A percentile compares a stretch with the other conserved stretches of the same genome.
Conservation (phyloP, 1,284 basidiomycete species). For the Rhodotorula sp. region DNA sequence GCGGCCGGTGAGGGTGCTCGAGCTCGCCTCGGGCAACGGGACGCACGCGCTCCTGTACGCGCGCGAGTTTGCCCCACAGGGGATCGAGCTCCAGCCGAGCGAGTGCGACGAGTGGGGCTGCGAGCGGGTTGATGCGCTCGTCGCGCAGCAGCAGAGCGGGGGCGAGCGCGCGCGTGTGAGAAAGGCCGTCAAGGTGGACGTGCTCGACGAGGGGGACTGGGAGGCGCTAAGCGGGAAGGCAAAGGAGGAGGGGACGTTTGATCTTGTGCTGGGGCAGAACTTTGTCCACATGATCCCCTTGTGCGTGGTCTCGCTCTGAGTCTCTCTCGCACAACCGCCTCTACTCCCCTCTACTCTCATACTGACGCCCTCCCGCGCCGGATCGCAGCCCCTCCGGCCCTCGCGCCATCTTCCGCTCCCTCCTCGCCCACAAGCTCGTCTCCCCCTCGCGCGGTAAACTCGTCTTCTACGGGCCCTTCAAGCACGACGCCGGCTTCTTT, state of each 20-base stretch:
- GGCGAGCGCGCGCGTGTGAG: not conserved
- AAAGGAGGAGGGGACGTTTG: not conserved
- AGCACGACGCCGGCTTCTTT: conserved; percentile 27
- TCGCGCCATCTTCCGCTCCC: conserved; percentile 16
- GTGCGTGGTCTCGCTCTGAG: not conserved
- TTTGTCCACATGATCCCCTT: conserved; percentile 39
- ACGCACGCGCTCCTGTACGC: conserved; percentile 19
- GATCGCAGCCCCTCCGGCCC: conserved; percentile 29
- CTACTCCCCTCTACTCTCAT: no score
- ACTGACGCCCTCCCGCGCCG: no score
- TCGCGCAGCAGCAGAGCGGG: not conserved
- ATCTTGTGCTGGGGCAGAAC: conserved; percentile 27
- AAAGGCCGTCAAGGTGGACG: conserved; percentile 10
- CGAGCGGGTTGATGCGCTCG: conserved; percentile 1
- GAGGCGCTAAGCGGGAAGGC: not conserved
- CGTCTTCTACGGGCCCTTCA: conserved; percentile 29
- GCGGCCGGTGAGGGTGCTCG: conserved; percentile 14
- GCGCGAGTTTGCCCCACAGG: not conserved
- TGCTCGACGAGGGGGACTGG: conserved; percentile 20
- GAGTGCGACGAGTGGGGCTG: conserved; percentile 25
- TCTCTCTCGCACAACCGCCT: not conserved
- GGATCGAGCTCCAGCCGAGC: conserved; percentile 14
- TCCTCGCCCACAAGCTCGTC: conserved; percentile 10
- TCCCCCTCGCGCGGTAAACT: not conserved
- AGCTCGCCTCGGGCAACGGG: conserved; percentile 31